Percentiles rank a stretch among this genome's conserved stretches.
phyloP scores from a whole-genome alignment of 306 rosid genomes.

The Sicyos baderoa region DNA sequence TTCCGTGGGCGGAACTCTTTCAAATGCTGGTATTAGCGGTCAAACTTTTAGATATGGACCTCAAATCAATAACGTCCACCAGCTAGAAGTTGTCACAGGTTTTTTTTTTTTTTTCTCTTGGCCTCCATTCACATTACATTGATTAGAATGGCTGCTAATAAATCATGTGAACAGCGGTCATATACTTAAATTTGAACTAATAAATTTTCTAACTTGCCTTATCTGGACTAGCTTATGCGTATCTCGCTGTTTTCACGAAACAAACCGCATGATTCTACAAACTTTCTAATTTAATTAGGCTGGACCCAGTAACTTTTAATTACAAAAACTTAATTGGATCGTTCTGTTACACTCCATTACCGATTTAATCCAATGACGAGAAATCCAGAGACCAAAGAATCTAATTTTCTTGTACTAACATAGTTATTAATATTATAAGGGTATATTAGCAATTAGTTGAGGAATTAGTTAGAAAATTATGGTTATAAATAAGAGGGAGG shows the following conservation, averaged over 20 bases:
- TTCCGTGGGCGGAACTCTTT: constrained; percentile 87
- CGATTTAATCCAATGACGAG: neutral
- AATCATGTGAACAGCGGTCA: neutral
- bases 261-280: neutral
- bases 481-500: too few species aligned
- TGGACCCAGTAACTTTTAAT: neutral
- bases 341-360: neutral
- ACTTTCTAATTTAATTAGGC: neutral
- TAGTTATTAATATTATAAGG: too few species aligned
- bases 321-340: neutral
- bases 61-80: constrained; percentile 67
- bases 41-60: constrained; percentile 91
- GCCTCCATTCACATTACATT: neutral
- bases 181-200: neutral
- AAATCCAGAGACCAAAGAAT: neutral
- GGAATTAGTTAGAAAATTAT: too few species aligned
- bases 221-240: too few species aligned
- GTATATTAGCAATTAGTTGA: too few species aligned
- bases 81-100: constrained; percentile 90
- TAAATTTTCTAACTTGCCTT: neutral
- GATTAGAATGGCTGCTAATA: neutral
- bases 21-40: constrained; percentile 89
- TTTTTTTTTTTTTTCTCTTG: neutral
- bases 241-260: too few species aligned
- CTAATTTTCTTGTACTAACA: neutral